Evolutionary conservation across 139 green algal species (phyloP).

Genomic region (Chlorella sorokiniana): DNA sequence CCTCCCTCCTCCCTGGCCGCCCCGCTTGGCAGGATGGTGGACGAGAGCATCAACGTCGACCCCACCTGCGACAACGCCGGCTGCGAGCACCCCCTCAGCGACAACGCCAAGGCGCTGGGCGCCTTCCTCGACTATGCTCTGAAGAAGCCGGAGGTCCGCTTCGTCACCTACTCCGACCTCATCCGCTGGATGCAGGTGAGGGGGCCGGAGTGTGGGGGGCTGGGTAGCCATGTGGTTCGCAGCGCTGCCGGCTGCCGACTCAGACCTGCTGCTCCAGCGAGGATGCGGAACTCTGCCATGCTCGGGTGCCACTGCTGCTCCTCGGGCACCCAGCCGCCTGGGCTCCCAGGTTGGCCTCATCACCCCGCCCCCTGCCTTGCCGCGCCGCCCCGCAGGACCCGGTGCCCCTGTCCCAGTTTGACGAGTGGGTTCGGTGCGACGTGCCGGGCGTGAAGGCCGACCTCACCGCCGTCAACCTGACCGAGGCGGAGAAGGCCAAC

Average conservation of each 20-base stretch:
- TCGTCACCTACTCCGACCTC: slow-evolving; percentile 29
- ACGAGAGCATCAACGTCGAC: not conserved
- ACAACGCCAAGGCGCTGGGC: slow-evolving; percentile 2
- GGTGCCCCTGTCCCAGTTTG: slow-evolving; percentile 16
- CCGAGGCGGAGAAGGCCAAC: not conserved
- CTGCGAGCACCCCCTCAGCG: not conserved
- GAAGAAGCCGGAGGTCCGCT: slow-evolving; percentile 14
- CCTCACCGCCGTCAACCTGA: slow-evolving; percentile 30
- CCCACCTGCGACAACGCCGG: slow-evolving; percentile 11
- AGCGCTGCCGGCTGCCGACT: not conserved
- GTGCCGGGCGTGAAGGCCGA: slow-evolving; percentile 26
- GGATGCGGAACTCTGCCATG: too few species aligned
- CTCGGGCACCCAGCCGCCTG: not conserved
- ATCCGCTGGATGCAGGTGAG: slow-evolving; percentile 36
- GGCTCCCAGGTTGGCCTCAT: not conserved
- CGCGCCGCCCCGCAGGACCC: slow-evolving; percentile 4
- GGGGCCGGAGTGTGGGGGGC: not conserved
- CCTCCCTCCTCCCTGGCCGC: not conserved
- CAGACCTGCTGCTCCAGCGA: not conserved
- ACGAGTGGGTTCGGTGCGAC: slow-evolving; percentile 16
- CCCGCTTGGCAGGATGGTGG: not conserved
- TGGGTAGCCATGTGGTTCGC: not conserved
- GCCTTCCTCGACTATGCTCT: slow-evolving; percentile 31
- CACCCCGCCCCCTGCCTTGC: not conserved
- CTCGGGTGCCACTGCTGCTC: not conserved